A percentile compares a stretch with the other conserved stretches of the same genome.
phyloP scores from a whole-genome alignment of 768 basidiomycete genomes.

The Pilatotrama ljubarskyi region DNA sequence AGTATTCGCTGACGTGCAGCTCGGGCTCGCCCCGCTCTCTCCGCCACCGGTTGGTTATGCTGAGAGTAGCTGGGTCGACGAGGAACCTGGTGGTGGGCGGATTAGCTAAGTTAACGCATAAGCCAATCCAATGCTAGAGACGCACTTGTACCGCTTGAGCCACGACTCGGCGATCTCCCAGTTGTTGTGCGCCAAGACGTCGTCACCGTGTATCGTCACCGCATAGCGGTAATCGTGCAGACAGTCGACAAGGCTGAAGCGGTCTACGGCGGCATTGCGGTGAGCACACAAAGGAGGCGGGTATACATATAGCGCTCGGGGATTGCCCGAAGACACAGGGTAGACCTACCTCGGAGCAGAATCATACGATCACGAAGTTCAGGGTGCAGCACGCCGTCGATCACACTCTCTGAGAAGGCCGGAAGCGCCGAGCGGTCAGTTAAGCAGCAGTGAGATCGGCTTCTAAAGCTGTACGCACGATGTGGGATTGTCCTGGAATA shows the following conservation, averaged over 20 bases:
- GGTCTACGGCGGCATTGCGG: conserved; percentile 45
- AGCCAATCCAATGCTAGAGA: background rate
- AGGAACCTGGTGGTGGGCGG: conserved; percentile 56
- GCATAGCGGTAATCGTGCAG: conserved; percentile 68
- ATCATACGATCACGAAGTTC: conserved; percentile 92
- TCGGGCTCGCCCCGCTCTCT: conserved; percentile 78
- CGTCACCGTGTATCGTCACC: conserved; percentile 84
- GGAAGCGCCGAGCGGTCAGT: conserved; percentile 10
- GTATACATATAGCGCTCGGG: too few species aligned
- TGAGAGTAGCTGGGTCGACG: conserved; percentile 69
- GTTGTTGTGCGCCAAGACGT: conserved; percentile 84
- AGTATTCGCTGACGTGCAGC: conserved; percentile 14
- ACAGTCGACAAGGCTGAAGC: conserved; percentile 79
- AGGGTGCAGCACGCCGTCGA: conserved; percentile 87
- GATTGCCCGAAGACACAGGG: background rate
- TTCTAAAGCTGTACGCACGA: conserved; percentile 44
- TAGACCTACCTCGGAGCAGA: conserved; percentile 67
- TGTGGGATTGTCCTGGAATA: conserved; percentile 74
- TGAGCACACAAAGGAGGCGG: background rate
- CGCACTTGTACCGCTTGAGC: conserved; percentile 78
- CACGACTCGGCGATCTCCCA: conserved; percentile 90
- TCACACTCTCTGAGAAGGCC: conserved; percentile 70
- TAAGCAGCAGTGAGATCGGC: conserved; percentile 5
- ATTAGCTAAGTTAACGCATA: background rate
- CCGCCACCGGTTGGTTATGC: conserved; percentile 85